Base-by-base conservation (phyloP, 1,284 basidiomycete genomes). In the Microbotryum lychnidis-dioicae region DNA sequence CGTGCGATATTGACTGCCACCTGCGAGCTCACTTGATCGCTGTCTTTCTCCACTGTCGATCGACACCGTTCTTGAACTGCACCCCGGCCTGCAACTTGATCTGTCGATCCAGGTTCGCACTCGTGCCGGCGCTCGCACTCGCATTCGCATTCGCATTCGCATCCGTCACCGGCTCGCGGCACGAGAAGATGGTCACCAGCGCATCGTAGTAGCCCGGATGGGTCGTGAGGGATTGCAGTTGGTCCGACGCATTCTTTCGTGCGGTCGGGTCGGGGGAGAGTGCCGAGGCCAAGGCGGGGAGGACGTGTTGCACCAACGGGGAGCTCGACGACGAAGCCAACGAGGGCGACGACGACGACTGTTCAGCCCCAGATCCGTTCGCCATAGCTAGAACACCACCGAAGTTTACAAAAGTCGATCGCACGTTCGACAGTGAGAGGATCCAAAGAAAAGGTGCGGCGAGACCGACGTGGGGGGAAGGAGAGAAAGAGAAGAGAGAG, bases 31-130 rank as follows among this genome's bases (percentile, higher is more conserved):
- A 72, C 70, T 68, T 48, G 7, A 42, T 21, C 0, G 63, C 65
- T 0, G 56, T 54, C 37, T 50, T 64, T 4, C 67, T 58, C 71
- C 71, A 73, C 56, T 67, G 66, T 56, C 64, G 65, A 27, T 72
- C 71, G 27, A 73, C 56, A 23, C 70, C 68, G 37, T 72, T 73
- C 64, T 72, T 72, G 66, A 72, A 71, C 51, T 66, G 63, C 20
- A 71, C 42, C 4, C 60, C 58, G 7, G 69, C 68, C 58, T 73
- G 71, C 2, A 65, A 46, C 37, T 69, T 48, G 33, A 71, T 60
- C 21, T 61, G 27, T 21, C 31, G 47, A 45, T 50, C 52, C 20
- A 47, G 50, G 37, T 42, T 18, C 37, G 37, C 37, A 14, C 37
- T 42, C 44, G 25, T 21, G 18, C n/a, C 57, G 18, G 20, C 54